A percentile compares a stretch with the other conserved stretches of the same genome.
phyloP scores from a whole-genome alignment of 352 stramenopile genomes.

The Phytophthora litchii region DNA sequence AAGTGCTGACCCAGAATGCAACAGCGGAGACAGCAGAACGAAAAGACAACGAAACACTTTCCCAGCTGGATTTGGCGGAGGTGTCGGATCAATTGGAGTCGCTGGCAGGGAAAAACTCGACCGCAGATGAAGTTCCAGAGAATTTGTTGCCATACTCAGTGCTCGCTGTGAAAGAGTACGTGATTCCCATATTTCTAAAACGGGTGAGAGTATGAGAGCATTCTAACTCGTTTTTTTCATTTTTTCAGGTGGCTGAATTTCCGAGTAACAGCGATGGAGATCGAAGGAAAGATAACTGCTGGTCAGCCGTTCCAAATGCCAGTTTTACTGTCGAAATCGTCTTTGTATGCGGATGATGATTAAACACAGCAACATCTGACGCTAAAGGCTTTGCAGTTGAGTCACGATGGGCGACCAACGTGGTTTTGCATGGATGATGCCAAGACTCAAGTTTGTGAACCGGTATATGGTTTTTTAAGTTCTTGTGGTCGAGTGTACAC shows the following conservation, averaged over 20 bases:
- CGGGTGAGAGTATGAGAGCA: background rate
- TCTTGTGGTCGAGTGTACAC: too few species aligned
- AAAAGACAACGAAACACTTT: slow-evolving; percentile 76
- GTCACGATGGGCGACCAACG: background rate
- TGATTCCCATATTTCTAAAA: slow-evolving; percentile 16
- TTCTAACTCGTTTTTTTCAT: slow-evolving; percentile 23
- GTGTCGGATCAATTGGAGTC: slow-evolving; percentile 81
- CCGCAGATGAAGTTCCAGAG: slow-evolving; percentile 67
- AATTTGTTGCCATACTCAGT: slow-evolving; percentile 80
- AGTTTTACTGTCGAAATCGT: slow-evolving; percentile 87
- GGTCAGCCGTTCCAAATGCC: slow-evolving; percentile 84
- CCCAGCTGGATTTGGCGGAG: slow-evolving; percentile 74
- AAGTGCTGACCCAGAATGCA: slow-evolving; percentile 86
- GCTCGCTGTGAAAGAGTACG: slow-evolving; percentile 87
- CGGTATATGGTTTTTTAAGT: slow-evolving; percentile 9
- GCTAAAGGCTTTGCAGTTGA: background rate
- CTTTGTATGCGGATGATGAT: slow-evolving; percentile 85
- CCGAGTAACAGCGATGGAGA: slow-evolving; percentile 85
- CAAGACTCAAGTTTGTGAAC: slow-evolving; percentile 4
- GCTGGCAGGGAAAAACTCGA: slow-evolving; percentile 80
- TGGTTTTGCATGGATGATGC: background rate
- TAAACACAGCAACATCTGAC: slow-evolving; percentile 32
- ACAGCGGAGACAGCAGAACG: slow-evolving; percentile 79
- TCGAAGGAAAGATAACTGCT: slow-evolving; percentile 81
- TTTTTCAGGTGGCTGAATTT: slow-evolving; percentile 80